Base-by-base conservation (phyloP, 768 basidiomycete genomes). In the Rhodotorula taiwanensis region DNA sequence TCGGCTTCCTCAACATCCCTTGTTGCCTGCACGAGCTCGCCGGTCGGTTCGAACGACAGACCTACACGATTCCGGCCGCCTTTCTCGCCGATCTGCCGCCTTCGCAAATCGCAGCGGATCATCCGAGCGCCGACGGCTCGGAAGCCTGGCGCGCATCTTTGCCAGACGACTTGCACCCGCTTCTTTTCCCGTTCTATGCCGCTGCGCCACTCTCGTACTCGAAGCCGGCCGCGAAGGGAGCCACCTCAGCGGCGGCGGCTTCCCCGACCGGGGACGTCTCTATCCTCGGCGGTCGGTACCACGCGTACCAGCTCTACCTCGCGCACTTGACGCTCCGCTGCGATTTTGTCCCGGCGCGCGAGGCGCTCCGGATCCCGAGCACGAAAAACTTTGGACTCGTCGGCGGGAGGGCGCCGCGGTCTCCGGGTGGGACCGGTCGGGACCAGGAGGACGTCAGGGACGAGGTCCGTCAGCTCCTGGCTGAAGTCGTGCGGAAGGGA, bases 341-440 rank as follows among this genome's bases (percentile, higher is more conserved):
- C 73, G 94, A 93, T 5, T 97, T 91, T 88, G 79, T 82, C 63
- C 80, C 91, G 18, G 93, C 95, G 75, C 84, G 84, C 58, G 94
- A 98, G 76, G 82, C 79, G 30, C 75, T 98, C 69, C 79, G 94
- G 63, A 93, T 98, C 18, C 93, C 93, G 2, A 90, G 88, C 74
- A 95, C 94, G 44, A 82, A 90, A 62, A 91, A 91, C 72, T 95
- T 92, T 90, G 88, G 86, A 0, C 81, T 95, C 54, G 76, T 94
- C 34, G 92, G 93, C 3, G 23, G 70, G 36, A 66, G 15, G 52
- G 43, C 69, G 39, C 13, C 60, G 59, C 55, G 45, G 11, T 18
- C 43, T 4, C 10, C 8, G 9, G 54, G 53, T 33, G 25, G 50
- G 42, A n/a, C 25, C 21, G 18, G 34, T 4, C 48, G 21, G 30